Conservation (phyloP, 306 rosid genomes). For the Pyrus bretschneideri region DNA sequence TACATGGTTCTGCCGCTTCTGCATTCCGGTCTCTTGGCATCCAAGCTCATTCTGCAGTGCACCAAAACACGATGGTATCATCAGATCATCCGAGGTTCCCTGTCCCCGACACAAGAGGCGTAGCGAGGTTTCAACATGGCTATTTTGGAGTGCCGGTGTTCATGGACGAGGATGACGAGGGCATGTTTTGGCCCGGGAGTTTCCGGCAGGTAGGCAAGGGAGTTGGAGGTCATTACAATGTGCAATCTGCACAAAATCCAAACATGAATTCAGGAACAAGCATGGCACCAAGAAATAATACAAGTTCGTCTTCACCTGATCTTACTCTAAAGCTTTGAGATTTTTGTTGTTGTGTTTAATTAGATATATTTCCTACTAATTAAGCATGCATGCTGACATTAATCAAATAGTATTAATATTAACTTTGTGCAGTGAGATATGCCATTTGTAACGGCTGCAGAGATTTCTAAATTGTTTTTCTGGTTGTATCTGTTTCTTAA, state of each 20-base stretch:
- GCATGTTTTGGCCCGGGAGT: constrained; percentile 81
- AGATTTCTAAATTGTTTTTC: constrained; percentile 10
- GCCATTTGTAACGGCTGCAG: constrained; percentile 34
- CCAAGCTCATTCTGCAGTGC: constrained; percentile 67
- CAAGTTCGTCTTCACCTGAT: constrained; percentile 56
- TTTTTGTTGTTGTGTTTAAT: constrained; percentile 6
- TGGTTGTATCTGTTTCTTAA: constrained; percentile 10
- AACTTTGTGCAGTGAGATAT: constrained; percentile 51
- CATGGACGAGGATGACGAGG: constrained; percentile 52
- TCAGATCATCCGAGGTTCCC: constrained; percentile 33
- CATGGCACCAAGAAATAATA: constrained; percentile 28
- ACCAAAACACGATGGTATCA: constrained; percentile 30
- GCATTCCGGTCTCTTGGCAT: constrained; percentile 66
- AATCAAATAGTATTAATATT: not conserved
- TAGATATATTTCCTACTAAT: constrained; percentile 3
- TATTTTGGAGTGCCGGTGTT: constrained; percentile 41
- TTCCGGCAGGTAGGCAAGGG: constrained; percentile 53
- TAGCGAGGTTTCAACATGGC: constrained; percentile 51
- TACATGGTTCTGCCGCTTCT: constrained; percentile 79
- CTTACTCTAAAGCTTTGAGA: constrained; percentile 71
- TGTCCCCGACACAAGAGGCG: constrained; percentile 35
- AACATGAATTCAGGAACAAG: constrained; percentile 22
- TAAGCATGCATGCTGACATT: constrained; percentile 12
- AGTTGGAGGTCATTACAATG: constrained; percentile 17
- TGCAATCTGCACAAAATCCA: constrained; percentile 23